A percentile compares a stretch with the other conserved stretches of the same genome.
Conservation (phyloP, 176 grass and related monocot genomes). For the Triticum turgidum region DNA sequence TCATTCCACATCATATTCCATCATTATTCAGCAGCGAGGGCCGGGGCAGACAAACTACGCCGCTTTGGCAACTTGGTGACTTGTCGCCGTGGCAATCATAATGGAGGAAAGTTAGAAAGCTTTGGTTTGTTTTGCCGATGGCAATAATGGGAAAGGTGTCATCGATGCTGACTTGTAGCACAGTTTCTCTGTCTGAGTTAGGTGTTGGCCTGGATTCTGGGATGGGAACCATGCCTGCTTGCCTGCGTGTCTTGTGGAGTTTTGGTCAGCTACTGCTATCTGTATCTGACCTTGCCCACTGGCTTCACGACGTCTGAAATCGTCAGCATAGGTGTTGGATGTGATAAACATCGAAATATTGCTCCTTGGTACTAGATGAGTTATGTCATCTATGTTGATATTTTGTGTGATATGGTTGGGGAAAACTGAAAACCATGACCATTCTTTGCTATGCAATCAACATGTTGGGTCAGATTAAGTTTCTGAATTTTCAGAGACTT, state of each 20-base stretch:
- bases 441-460: no score
- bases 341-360: neutral
- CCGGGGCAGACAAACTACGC: constrained; percentile 7
- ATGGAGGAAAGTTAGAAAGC: constrained; percentile 18
- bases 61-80: constrained; percentile 6
- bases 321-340: neutral
- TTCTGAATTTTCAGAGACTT: neutral
- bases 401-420: neutral
- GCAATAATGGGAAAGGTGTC: constrained; percentile 24
- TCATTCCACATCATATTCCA: constrained; percentile 6
- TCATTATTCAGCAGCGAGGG: constrained; percentile 1
- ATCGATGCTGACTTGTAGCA: constrained; percentile 17
- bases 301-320: neutral
- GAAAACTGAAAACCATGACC: no score
- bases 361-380: constrained; percentile 9
- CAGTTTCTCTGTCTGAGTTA: constrained; percentile 20
- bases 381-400: neutral
- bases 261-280: constrained; percentile 17
- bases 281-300: neutral
- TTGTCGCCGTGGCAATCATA: constrained; percentile 29
- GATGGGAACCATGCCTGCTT: constrained; percentile 9
- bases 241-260: neutral
- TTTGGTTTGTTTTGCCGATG: constrained; percentile 35
- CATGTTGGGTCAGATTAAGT: no score
- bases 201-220: constrained; percentile 14